Evolutionary conservation across 2,329 filamentous ascomycete genomes (phyloP), one percentile per base, ranked within the genome.

Genomic region (Pseudonectria foliicola): DNA sequence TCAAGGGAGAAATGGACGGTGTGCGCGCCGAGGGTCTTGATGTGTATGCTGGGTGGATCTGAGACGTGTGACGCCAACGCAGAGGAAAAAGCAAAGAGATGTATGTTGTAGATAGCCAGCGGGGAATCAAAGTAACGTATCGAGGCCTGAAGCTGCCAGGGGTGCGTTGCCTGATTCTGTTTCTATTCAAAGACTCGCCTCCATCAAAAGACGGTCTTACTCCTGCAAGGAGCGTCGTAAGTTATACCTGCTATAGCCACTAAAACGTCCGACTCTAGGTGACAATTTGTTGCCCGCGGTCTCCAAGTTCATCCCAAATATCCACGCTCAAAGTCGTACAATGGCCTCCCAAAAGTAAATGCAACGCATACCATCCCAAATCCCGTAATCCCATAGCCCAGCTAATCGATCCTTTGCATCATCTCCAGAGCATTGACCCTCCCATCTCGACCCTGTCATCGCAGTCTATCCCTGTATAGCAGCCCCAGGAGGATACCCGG

Each of bases 1-100:
- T 87, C 3, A 73, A 75, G 56, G 82, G 85, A 37, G 84, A 86
- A 58, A 77, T 82, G 68, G 75, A 85, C 44, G 85, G 85, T 1
- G 72, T 64, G 14, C 62, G 69, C 42, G 48, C 48, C 25, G 75
- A 79, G 54, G 56, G 61, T 30, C 40, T 66, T 37, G 52, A 56
- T 12, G 49, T 60, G 11, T 74, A 72, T 43, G 50, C 57, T 1
- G 63, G 61, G 4, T 73, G 70, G 70, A 41, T 70, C 34, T 60
- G 29, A 39, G 18, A 21, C 18, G 18, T 21, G 18, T 8, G 18
- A n/a, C 11, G 14, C 15, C 12, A 25, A 16, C 10, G 16, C 10
- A 25, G 25, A 28, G n/a, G 11, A 7, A 24, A 3, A 25, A 21
- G 30, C 15, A 33, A 13, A 33, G n/a, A n/a, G n/a, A n/a, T n/a